Base-by-base conservation (phyloP, 768 basidiomycete species). In the Cubamyces lactineus region DNA sequence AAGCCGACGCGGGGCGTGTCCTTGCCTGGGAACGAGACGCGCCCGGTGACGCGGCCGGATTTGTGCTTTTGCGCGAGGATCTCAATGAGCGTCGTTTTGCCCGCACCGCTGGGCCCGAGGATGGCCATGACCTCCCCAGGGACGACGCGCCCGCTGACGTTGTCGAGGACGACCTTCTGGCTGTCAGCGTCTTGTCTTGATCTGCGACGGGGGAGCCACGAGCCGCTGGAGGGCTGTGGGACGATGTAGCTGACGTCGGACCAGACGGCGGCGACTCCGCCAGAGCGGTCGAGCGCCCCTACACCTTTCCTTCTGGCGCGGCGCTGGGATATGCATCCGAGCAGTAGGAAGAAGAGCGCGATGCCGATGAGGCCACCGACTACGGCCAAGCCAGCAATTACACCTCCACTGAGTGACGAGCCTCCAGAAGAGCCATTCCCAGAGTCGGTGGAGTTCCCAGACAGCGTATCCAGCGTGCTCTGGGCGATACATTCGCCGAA, bases 401-500 rank as follows among this genome's bases (percentile, higher is more conserved):
- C 95, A 1, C 96, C 95, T 1, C 86, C 83, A 57, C 85, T 81
- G 9, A 97, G 83, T 17, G 82, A 75, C 4, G 78, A 76, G 13
- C 76, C 70, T 0, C 67, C 64, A 0, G 53, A 30, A 23, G 53
- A 40, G n/a, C 65, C 67, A 15, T 70, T 48, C 17, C 78, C 59
- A 2, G 74, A 66, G 7, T 68, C 53, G 2, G 75, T 76, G 1
- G 78, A 73, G 52, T 74, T 76, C 8, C 75, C 77, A 30, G 76
- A 70, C 2, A 79, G 72, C 45, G 73, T 77, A 70, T 94, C 88
- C 57, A 97, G 86, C 40, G 91, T 86, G 59, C 80, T 82, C 72
- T 96, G 94, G 3, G 82, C 76, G 16, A 97, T 87, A 73, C 96
- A 97, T 75, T 98, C 96, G 24, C 96, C 96, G 66, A 89, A 96